phyloP scores from a whole-genome alignment of 129 eudicot genomes.

The Escallonia herrerae region DNA sequence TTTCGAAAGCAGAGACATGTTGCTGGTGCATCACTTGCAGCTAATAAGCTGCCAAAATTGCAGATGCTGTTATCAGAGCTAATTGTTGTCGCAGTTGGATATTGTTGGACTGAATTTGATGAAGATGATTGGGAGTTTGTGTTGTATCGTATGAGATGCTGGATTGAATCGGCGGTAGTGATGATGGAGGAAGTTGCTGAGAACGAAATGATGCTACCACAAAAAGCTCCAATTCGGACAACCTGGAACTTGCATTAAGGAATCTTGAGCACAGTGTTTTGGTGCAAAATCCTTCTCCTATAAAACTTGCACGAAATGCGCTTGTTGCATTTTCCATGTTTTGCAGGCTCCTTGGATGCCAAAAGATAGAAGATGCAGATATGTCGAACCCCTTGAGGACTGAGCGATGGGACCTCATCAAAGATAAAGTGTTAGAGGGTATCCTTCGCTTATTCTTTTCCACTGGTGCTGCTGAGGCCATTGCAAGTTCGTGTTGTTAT shows the following conservation, averaged over 20 bases:
- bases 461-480: conserved; percentile 78
- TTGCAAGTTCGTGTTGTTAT: conserved; percentile 41
- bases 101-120: conserved; percentile 71
- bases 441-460: conserved; percentile 82
- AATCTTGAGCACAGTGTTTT: conserved; percentile 39
- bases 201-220: conserved; percentile 45
- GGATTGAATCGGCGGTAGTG: conserved; percentile 82
- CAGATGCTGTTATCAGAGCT: conserved; percentile 62
- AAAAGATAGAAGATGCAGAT: conserved; percentile 21
- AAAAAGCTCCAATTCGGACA: conserved; percentile 19
- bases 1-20: conserved; percentile 60
- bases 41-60: conserved; percentile 56
- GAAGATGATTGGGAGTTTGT: conserved; percentile 86
- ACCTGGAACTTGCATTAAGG: conserved; percentile 22
- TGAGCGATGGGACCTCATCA: conserved; percentile 53
- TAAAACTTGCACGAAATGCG: conserved; percentile 59
- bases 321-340: conserved; percentile 54
- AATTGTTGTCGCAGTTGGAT: conserved; percentile 50
- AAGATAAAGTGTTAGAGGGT: conserved; percentile 65
- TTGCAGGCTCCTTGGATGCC: conserved; percentile 25
- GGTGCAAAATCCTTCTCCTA: conserved; percentile 23
- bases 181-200: conserved; percentile 82
- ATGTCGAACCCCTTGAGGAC: conserved; percentile 30
- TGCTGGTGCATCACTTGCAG: conserved; percentile 29
- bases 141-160: conserved; percentile 55